Evolutionary conservation across 2,329 filamentous ascomycete genomes (phyloP).

Genomic region (Nothophoma quercina): DNA sequence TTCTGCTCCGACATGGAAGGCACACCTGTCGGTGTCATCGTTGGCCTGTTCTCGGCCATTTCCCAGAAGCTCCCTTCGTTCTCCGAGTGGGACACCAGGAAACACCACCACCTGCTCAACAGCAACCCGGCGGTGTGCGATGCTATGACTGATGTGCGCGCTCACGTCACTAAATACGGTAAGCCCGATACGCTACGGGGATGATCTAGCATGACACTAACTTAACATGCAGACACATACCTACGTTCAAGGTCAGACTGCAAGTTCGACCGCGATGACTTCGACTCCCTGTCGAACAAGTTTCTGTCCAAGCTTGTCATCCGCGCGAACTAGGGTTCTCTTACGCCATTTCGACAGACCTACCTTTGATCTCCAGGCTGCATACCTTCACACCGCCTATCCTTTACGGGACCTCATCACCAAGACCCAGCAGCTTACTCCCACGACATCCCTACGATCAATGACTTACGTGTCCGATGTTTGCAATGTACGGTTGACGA

Average conservation of each 20-base stretch:
- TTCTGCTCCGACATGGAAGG: conserved; percentile 98
- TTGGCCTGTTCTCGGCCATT: conserved; percentile 96
- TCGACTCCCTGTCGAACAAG: conserved; percentile 95
- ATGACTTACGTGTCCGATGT: conserved; percentile 44
- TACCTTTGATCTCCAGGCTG: conserved; percentile 28
- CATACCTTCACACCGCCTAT: conserved; percentile 24
- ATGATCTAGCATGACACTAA: conserved; percentile 51
- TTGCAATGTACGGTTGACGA: conserved; percentile 47
- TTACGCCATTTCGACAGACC: conserved; percentile 13
- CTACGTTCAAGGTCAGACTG: conserved; percentile 79
- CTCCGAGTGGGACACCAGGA: conserved; percentile 90
- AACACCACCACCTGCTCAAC: conserved; percentile 88
- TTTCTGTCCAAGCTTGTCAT: conserved; percentile 97
- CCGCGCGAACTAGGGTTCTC: conserved; percentile 74
- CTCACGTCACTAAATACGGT: conserved; percentile 95
- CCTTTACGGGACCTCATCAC: conserved; percentile 36
- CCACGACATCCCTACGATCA: conserved; percentile 40
- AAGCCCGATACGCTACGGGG: conserved; percentile 52
- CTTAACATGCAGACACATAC: conserved; percentile 74
- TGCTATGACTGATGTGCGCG: conserved; percentile 93
- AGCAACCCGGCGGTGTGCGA: conserved; percentile 93
- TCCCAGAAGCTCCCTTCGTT: conserved; percentile 94
- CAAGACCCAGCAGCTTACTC: conserved; percentile 34
- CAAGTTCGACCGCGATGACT: conserved; percentile 89
- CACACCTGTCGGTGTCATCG: conserved; percentile 93